Evolutionary conservation across 805 yeast genomes (phyloP).

Genomic region (Yarrowia phangngaensis): DNA sequence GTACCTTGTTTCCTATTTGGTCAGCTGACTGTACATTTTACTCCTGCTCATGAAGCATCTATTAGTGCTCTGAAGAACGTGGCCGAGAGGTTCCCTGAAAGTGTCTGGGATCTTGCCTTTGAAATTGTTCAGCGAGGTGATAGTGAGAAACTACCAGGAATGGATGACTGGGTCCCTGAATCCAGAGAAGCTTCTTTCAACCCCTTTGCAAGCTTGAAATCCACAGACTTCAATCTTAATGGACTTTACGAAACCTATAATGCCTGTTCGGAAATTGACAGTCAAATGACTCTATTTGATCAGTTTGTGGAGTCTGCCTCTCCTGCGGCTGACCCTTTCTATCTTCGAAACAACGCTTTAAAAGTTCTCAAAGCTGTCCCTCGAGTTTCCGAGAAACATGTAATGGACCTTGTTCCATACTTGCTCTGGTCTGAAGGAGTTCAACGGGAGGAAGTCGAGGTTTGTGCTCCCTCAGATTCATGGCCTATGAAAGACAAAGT

Average conservation of each 20-base stretch:
- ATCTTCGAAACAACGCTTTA: slow-evolving; percentile 51
- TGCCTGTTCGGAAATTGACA: neutral
- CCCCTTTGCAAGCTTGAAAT: neutral
- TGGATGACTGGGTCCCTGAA: slow-evolving; percentile 27
- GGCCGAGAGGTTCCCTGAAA: slow-evolving; percentile 42
- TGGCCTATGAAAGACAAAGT: slow-evolving; percentile 37
- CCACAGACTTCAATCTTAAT: slow-evolving; percentile 1
- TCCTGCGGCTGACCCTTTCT: slow-evolving; percentile 15
- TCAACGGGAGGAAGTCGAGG: slow-evolving; percentile 30
- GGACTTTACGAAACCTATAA: neutral
- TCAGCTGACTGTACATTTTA: slow-evolving; percentile 64
- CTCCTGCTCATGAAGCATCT: slow-evolving; percentile 82
- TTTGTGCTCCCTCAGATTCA: slow-evolving; percentile 6
- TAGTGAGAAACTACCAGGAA: slow-evolving; percentile 29
- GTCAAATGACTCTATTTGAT: neutral
- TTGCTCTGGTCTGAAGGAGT: slow-evolving; percentile 44
- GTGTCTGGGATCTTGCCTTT: slow-evolving; percentile 56
- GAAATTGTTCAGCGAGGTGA: slow-evolving; percentile 37
- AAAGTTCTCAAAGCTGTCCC: slow-evolving; percentile 59
- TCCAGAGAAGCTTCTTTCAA: neutral
- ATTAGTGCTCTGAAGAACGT: slow-evolving; percentile 55
- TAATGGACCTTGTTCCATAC: slow-evolving; percentile 54
- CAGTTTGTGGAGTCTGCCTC: slow-evolving; percentile 1
- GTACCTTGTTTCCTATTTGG: slow-evolving; percentile 60
- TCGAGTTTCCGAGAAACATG: slow-evolving; percentile 61